Evolutionary conservation across 1,139 yeast species (phyloP), one percentile per base, ranked within the genome.

Genomic region (Wickerhamiella infanticola): DNA sequence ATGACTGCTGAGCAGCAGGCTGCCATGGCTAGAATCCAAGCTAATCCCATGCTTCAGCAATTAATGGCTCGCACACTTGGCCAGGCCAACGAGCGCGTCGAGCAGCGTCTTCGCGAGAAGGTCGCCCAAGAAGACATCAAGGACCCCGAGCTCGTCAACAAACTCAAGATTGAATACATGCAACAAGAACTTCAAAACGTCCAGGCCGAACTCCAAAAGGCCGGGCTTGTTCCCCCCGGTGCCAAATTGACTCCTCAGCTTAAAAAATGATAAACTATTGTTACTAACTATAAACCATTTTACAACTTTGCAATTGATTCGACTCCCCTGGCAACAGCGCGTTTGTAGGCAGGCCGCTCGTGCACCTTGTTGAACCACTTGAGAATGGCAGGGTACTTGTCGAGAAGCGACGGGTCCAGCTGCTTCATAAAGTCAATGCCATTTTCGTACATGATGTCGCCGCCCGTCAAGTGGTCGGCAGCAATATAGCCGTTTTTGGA

Each of bases 401-500:
- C 47, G 24, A 45, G 46, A 13, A 47, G 45, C 29, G 54, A 49
- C 4, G 45, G 44, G 4, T 47, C 48, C 26, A 31, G 13, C 6
- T 46, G 45, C 33, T 41, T 26, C n/a, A 25, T 35, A n/a, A 45
- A 18, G 35, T 44, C 26, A 7, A 55, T 40, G n/a, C 61, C 57
- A 44, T 51, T 57, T 3, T 50, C 46, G 48, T 59, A 54, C 51
- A 75, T 68, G 43, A 79, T 65, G 55, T 79, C 85, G 2, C 83
- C 84, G 2, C 69, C 81, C 1, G 78, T 66, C 45, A 78, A 61
- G 49, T 66, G 66, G 48, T 73, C 67, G 3, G 78, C 78, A 8
- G 75, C 79, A 56, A 77, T 74, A 55, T 56, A 74, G 0, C 76
- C 76, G 25, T 68, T 66, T 42, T 58, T 57, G 38, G 59, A 61